Evolutionary conservation across 306 rosid species (phyloP), one percentile per base, ranked within the genome.

Genomic region (Cicer arietinum): DNA sequence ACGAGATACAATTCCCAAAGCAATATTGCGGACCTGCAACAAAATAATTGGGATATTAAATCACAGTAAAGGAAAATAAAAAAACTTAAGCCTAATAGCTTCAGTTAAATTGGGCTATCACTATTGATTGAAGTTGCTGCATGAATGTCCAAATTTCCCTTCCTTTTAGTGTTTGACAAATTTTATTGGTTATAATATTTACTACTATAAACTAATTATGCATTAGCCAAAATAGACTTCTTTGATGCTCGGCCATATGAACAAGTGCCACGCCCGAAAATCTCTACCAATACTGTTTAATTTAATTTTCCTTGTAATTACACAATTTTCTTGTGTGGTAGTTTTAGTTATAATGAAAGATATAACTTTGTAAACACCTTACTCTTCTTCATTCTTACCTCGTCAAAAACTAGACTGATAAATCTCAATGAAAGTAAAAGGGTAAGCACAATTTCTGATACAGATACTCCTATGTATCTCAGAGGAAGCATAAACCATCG

Each of bases 401-500:
- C 97, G 58, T 94, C 98, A 74, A 94, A 94, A 84, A 94, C 98
- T 7, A 94, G 88, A 82, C 86, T 86, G 80, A 94, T 77, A 77
- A 94, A 94, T 78, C 98, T 90, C 87, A 94, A 80, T 16, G 98
- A 94, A 63, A 94, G 87, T 89, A 94, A 76, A 67, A 94, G 98
- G 73, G 96, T 91, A 54, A 94, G 96, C 80, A 87, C 87, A 75
- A 94, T 84, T 83, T 94, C 98, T 79, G 96, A 90, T 50, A 94
- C 98, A 47, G 97, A 96, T 67, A 91, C 92, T 9, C 98, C 98
- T 22, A 91, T 25, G 84, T 80, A 46, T 63, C 79, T 80, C 84
- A 94, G 78, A 64, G 98, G 98, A 53, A 90, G 94, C 93, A 94
- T 83, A 84, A 90, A 94, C 98, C 96, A 94, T 74, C 90, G 89